Conservation (phyloP, 306 rosid species). For the Gastrolobium bilobum region DNA sequence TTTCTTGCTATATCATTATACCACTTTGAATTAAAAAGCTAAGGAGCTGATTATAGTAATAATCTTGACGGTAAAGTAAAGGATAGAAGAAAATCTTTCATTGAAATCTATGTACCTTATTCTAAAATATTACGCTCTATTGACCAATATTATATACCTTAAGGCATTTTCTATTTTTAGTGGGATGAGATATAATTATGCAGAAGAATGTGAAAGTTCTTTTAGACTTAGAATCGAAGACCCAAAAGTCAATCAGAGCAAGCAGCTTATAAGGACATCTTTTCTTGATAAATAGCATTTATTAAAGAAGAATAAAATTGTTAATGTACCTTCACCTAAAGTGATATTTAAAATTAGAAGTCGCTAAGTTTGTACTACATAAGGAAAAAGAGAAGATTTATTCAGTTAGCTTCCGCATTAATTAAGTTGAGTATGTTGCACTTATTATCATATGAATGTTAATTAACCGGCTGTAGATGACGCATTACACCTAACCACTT, state of each 20-base stretch:
- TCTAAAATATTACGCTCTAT: not conserved
- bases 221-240: constrained; percentile 28
- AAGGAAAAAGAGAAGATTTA: too few species aligned
- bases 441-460: too few species aligned
- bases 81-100: constrained; percentile 22
- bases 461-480: too few species aligned
- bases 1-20: constrained; percentile 9
- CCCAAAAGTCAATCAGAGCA: not conserved
- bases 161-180: constrained; percentile 29
- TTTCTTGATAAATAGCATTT: not conserved
- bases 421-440: too few species aligned
- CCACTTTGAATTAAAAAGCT: not conserved
- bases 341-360: too few species aligned
- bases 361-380: too few species aligned
- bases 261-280: not conserved
- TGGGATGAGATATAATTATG: constrained; percentile 42
- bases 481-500: too few species aligned
- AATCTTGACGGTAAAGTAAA: constrained; percentile 41
- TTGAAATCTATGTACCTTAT: constrained; percentile 47
- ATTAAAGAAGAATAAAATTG: not conserved
- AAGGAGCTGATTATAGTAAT: constrained; percentile 38
- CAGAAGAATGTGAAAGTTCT: constrained; percentile 22
- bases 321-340: too few species aligned
- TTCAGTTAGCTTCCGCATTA: too few species aligned
- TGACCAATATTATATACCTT: constrained; percentile 2